Evolutionary conservation across 164 flowering plant genomes (phyloP), one percentile per base, ranked within the genome.

Genomic region (Taxillus chinensis): DNA sequence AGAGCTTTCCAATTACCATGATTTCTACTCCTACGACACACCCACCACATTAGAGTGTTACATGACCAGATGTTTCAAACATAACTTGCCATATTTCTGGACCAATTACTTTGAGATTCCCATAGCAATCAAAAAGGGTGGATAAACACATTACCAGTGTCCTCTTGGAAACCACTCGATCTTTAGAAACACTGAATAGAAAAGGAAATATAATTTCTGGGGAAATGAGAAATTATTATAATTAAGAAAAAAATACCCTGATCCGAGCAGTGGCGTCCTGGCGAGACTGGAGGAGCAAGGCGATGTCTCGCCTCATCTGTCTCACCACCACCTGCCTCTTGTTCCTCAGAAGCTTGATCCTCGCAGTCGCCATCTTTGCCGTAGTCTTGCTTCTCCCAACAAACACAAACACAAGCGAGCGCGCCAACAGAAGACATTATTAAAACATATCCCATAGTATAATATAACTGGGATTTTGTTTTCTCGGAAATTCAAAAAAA

Each of bases 301-400:
- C 97, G 41, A 93, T 77, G 74, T 93, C 97, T 3, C 97, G 79
- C 70, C 96, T 78, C 97, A 93, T 93, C 69, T 89, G 97, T 80
- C 70, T 86, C 62, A 90, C 87, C 67, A 83, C 83, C 60, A 67
- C 83, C 71, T 84, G 79, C 41, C 97, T 79, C 84, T 93, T 93
- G 80, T 93, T 90, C 81, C 92, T 84, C 75, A 93, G 79, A 14
- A 93, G 81, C 83, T 93, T 93, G 39, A 93, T 87, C 81, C 97
- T 83, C 48, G 96, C 93, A 64, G 81, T 82, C 27, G 91, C 81
- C 87, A 93, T 80, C 73, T 85, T 89, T 68, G 96, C 89, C 79
- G 79, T 82, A 10, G 96, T 88, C 69, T 93, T 93, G 75, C 98
- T 90, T 73, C 53, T 17, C 55, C 50, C 57, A 64, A 14, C 10